Conservation (phyloP, 306 rosid genomes). For the Begonia peltatifolia region DNA sequence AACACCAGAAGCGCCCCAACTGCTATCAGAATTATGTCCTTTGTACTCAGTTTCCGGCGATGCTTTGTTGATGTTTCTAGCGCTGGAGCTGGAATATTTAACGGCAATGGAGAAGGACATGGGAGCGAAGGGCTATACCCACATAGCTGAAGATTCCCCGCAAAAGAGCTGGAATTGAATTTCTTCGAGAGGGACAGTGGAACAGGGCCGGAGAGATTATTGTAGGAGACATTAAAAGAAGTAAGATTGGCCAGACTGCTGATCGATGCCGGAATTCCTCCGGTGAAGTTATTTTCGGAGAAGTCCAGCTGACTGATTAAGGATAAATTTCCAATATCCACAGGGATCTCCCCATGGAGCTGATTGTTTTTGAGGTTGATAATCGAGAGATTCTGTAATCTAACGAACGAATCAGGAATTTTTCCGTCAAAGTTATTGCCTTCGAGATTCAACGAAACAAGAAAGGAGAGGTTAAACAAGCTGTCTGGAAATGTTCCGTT, state of each 20-base stretch:
- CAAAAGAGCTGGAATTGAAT: conserved; percentile 81
- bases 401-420: conserved; percentile 34
- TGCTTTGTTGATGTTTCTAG: conserved; percentile 22
- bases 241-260: conserved; percentile 40
- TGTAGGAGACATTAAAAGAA: conserved; percentile 70
- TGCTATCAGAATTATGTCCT: conserved; percentile 72
- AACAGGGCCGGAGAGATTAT: conserved; percentile 76
- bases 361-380: conserved; percentile 49
- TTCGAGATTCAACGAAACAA: conserved; percentile 39
- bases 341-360: conserved; percentile 61
- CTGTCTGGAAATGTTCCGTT: conserved; percentile 59
- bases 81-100: conserved; percentile 38
- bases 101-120: conserved; percentile 45
- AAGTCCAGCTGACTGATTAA: conserved; percentile 46
- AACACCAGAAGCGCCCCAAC: conserved; percentile 60
- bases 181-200: conserved; percentile 48
- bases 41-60: conserved; percentile 44
- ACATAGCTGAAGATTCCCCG: conserved; percentile 72
- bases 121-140: conserved; percentile 45
- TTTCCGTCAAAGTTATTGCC: conserved; percentile 30
- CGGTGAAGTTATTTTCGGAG: conserved; percentile 44
- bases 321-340: conserved; percentile 57
- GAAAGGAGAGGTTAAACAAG: conserved; percentile 46
- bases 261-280: conserved; percentile 58
- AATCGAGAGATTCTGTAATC: conserved; percentile 45